phyloP scores from a whole-genome alignment of 192 early-diverging fungal genomes.

The Rhizoclosmatium sp. region DNA sequence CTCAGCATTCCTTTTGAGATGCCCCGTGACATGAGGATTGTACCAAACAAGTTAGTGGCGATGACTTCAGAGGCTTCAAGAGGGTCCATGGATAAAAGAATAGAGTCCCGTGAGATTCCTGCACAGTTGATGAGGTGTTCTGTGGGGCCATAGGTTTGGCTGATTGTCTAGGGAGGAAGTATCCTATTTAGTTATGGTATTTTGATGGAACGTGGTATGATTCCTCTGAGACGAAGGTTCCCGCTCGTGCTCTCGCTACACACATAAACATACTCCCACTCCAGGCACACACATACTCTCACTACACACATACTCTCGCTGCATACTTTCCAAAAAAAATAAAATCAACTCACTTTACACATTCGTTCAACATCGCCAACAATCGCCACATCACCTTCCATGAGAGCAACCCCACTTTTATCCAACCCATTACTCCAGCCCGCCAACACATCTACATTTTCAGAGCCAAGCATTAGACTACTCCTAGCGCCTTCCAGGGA shows the following conservation, averaged over 20 bases:
- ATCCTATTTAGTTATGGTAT: background rate
- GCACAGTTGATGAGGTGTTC: conserved; percentile 38
- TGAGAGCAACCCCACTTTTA: conserved; percentile 38
- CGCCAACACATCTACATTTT: background rate
- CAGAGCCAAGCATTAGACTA: background rate
- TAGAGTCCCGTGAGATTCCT: conserved; percentile 18
- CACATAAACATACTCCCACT: too few species aligned
- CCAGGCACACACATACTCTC: too few species aligned
- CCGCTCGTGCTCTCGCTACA: too few species aligned
- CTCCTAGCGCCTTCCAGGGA: conserved; percentile 31
- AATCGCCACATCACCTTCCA: conserved; percentile 53
- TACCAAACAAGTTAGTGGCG: conserved; percentile 74
- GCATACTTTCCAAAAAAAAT: background rate
- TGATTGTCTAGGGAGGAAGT: conserved; percentile 1
- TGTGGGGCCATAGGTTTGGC: conserved; percentile 21
- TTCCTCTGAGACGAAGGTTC: too few species aligned
- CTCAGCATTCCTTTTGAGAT: conserved; percentile 67
- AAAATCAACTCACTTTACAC: conserved; percentile 31
- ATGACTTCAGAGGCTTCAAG: conserved; percentile 65
- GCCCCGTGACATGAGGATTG: conserved; percentile 66
- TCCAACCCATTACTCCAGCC: conserved; percentile 15
- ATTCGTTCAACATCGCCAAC: conserved; percentile 44
- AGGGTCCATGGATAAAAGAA: conserved; percentile 30
- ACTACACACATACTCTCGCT: too few species aligned
- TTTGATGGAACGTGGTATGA: too few species aligned